Evolutionary conservation across 208 protist species (phyloP).

Genomic region (Kentomonas sorsogonicus): DNA sequence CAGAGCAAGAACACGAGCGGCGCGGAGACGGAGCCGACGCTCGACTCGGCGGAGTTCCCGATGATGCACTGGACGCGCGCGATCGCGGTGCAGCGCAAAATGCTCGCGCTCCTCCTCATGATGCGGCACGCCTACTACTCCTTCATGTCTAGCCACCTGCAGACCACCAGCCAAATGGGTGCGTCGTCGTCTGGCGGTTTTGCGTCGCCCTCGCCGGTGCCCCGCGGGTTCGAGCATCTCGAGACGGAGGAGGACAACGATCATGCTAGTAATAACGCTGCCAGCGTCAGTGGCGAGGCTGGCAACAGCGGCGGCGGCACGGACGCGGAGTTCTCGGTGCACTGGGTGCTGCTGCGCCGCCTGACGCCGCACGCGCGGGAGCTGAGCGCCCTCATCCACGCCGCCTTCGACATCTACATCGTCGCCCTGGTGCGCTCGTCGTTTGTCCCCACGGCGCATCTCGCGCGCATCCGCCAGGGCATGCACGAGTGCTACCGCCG

Average conservation of each 20-base stretch:
- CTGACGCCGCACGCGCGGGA: constrained; percentile 60
- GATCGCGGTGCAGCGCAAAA: constrained; percentile 47
- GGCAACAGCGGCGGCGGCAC: constrained; percentile 13
- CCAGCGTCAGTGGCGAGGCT: constrained; percentile 1
- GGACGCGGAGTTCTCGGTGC: constrained; percentile 45
- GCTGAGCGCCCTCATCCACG: constrained; percentile 65
- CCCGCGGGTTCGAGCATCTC: background rate
- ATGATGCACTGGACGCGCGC: constrained; percentile 55
- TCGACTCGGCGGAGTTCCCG: constrained; percentile 76
- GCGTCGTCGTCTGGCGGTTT: too few relatives aligned
- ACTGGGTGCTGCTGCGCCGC: constrained; percentile 82
- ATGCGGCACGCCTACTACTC: constrained; percentile 78
- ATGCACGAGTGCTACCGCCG: constrained; percentile 59
- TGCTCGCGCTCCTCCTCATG: constrained; percentile 62
- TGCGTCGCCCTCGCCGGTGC: too few relatives aligned
- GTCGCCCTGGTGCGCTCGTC: constrained; percentile 55
- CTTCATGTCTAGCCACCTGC: constrained; percentile 70
- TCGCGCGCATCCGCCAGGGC: constrained; percentile 60
- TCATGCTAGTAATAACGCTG: background rate
- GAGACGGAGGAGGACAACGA: background rate
- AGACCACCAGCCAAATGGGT: constrained; percentile 11
- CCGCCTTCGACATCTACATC: constrained; percentile 70
- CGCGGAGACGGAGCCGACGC: constrained; percentile 60
- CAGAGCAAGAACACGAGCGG: constrained; percentile 45
- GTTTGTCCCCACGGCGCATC: constrained; percentile 63